phyloP scores from a whole-genome alignment of 2,329 filamentous ascomycete species.

The Hymenoscyphus repandus region DNA sequence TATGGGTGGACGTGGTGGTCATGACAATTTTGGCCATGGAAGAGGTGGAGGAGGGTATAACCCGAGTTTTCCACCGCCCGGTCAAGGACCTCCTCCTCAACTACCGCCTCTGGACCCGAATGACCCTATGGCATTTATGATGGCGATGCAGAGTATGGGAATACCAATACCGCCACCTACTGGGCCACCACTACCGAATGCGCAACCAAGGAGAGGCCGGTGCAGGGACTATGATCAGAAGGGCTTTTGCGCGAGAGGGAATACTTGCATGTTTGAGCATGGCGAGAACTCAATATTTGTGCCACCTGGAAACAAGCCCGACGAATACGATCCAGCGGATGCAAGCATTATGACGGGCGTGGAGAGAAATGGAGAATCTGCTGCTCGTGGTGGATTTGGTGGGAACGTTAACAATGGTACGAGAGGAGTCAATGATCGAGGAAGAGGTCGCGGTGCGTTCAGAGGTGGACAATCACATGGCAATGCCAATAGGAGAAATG shows the following conservation, averaged over 20 bases:
- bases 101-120: slow-evolving; percentile 49
- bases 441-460: slow-evolving; percentile 31
- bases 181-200: slow-evolving; percentile 8
- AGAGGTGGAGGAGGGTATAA: slow-evolving; percentile 28
- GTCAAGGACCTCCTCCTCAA: slow-evolving; percentile 22
- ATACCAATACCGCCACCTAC: slow-evolving; percentile 31
- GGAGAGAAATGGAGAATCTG: slow-evolving; percentile 14
- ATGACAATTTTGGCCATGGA: slow-evolving; percentile 14
- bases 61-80: slow-evolving; percentile 18
- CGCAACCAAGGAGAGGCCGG: slow-evolving; percentile 31
- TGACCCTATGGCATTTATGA: slow-evolving; percentile 56
- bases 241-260: slow-evolving; percentile 65
- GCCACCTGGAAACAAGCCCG: slow-evolving; percentile 23
- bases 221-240: slow-evolving; percentile 70
- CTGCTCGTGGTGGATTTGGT: slow-evolving; percentile 4
- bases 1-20: slow-evolving; percentile 22
- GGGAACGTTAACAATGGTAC: slow-evolving; percentile 2
- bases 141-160: slow-evolving; percentile 53
- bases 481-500: slow-evolving; percentile 21
- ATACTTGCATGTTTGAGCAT: slow-evolving; percentile 65
- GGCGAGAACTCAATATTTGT: slow-evolving; percentile 46
- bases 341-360: slow-evolving; percentile 36
- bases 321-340: slow-evolving; percentile 56
- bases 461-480: slow-evolving; percentile 24
- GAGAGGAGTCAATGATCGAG: slow-evolving; percentile 21